These are phyloP conservation scores for Ogataea ganodermae DNA, from an alignment of 805 yeast genomes.

Conservation along the genomic window DNA sequence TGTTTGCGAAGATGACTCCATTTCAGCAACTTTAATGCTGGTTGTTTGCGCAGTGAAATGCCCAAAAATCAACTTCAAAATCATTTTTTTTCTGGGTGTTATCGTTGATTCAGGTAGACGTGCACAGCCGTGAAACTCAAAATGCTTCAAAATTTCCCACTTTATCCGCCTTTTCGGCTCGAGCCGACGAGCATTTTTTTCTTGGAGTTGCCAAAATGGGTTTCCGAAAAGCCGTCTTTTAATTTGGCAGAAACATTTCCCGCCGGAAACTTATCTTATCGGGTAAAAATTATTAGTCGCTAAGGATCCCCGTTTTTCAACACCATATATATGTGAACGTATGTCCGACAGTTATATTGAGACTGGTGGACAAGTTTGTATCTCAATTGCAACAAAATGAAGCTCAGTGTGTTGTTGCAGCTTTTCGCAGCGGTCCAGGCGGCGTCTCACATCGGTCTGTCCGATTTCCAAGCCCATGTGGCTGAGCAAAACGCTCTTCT, in stretches of 20 bases:
- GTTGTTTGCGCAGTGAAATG: neutral
- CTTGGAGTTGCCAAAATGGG: slow-evolving; percentile 4
- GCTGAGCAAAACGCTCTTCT: neutral
- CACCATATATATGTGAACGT: too few species aligned
- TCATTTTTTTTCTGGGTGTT: neutral
- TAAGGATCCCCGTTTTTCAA: neutral
- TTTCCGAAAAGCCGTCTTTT: neutral
- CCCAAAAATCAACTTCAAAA: neutral
- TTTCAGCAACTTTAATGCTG: neutral
- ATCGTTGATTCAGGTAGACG: neutral
- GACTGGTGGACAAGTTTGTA: neutral
- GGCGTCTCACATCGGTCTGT: neutral
- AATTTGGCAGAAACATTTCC: neutral
- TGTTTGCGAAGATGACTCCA: neutral
- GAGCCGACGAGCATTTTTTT: neutral
- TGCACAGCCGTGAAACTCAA: neutral
- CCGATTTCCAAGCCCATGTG: neutral
- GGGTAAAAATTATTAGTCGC: too few species aligned
- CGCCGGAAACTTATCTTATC: too few species aligned
- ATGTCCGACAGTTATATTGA: too few species aligned
- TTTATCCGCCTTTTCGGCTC: too few species aligned
- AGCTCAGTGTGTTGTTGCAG: neutral
- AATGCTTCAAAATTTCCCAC: too few species aligned
- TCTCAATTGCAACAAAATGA: neutral
- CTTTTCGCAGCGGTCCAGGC: slow-evolving; percentile 1